Base-by-base conservation (phyloP, 1,284 basidiomycete genomes). In the Inonotus hispidus region DNA sequence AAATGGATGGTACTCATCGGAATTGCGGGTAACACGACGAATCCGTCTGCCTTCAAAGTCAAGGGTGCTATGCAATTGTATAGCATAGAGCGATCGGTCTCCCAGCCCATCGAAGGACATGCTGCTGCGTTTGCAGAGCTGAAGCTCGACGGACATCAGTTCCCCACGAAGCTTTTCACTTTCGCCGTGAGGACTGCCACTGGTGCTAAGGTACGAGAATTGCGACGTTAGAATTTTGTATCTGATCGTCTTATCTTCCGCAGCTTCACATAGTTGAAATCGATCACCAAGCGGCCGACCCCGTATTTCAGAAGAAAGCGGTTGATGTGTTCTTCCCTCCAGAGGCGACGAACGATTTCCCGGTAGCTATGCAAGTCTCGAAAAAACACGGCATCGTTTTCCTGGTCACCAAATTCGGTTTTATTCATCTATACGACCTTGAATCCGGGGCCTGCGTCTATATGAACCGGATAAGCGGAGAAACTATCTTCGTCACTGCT, bases 391-490 rank as follows among this genome's bases (percentile, higher is more conserved):
- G 96, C 53, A 95, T 99, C 75, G 82, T 98, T 70, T 99, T 97
- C 77, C 84, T 99, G 63, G 92, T 98, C 71, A 99, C 97, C 64
- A 99, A 99, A 75, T 99, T 95, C 73, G 97, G 97, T 56, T 99
- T 99, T 78, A 98, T 99, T 71, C 97, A 99, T 77, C 84, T 99
- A 16, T 99, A 99, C 77, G 97, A 99, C 76, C 85, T 99, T 67
- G 97, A 99, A 76, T 87, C 92, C n/a, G 97, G 96, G 63, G 90
- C 94, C 57, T 99, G 97, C 79, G 89, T 99, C 68, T 99, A 99
- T 82, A 99, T 99, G 97, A 99, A 99, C 83, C 92, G 97, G 66
- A 99, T 99, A 73, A 97, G 94, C 55, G 96, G 97, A 50, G 97
- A 99, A 78, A 99, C 97, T 53, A 98, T 99, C 74, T 99, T 99